These are phyloP conservation scores for Chaetomiaceae sp. DNA, from an alignment of 2,329 filamentous ascomycete species.

Conservation along the genomic window DNA sequence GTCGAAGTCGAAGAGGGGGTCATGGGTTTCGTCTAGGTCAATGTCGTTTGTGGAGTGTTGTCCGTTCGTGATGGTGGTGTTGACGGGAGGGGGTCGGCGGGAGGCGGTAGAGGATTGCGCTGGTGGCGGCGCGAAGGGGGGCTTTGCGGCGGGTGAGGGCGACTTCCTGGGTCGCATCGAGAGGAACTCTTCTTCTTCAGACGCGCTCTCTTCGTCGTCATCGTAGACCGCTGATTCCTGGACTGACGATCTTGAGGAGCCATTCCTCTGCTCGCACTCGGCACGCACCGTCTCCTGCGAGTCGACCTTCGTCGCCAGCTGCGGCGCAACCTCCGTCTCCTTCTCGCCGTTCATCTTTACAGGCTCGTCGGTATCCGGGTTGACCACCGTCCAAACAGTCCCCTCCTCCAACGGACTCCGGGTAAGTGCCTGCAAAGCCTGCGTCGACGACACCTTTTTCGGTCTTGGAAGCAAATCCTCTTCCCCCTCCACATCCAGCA, in stretches of 20 bases:
- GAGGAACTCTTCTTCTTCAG: constrained; percentile 27
- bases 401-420: constrained; percentile 35
- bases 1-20: constrained; percentile 25
- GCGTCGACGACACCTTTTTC: constrained; percentile 36
- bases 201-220: constrained; percentile 18
- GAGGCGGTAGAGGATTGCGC: neutral
- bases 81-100: neutral
- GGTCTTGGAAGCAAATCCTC: constrained; percentile 33
- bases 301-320: constrained; percentile 8
- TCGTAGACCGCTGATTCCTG: constrained; percentile 17
- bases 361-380: constrained; percentile 23
- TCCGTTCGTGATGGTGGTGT: neutral
- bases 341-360: constrained; percentile 20
- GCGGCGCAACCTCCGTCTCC: neutral
- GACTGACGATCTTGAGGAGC: constrained; percentile 14
- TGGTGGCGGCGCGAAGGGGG: neutral
- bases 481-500: constrained; percentile 31
- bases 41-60: neutral
- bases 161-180: constrained; percentile 25
- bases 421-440: constrained; percentile 35
- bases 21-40: constrained; percentile 10
- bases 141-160: constrained; percentile 12
- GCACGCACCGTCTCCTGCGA: constrained; percentile 11
- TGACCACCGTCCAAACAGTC: constrained; percentile 34
- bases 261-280: neutral